These are phyloP conservation scores for Parafenestella ontariensis DNA, from an alignment of 2,329 filamentous ascomycete genomes.

Conservation along the genomic window DNA sequence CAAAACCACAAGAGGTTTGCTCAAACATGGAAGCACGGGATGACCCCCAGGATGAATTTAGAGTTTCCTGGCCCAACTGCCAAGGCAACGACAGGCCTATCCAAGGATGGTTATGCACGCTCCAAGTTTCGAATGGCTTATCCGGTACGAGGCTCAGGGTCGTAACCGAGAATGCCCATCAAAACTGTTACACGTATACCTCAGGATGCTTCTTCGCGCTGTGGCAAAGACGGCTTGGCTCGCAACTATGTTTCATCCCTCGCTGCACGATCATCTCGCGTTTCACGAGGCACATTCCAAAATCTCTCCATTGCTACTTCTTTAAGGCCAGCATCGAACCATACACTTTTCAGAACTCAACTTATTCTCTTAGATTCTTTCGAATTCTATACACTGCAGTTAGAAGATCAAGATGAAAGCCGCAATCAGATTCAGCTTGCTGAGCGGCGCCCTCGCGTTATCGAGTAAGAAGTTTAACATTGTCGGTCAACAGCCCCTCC, in stretches of 20 bases:
- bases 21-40: background rate
- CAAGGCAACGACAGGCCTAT: background rate
- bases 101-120: background rate
- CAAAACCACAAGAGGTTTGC: background rate
- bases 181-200: background rate
- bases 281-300: constrained; percentile 25
- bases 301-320: background rate
- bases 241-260: constrained; percentile 31
- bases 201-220: background rate
- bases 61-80: background rate
- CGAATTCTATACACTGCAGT: background rate
- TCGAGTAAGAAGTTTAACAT: constrained; percentile 27
- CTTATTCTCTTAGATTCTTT: background rate
- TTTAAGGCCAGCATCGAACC: background rate
- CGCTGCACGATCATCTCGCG: constrained; percentile 23
- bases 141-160: too few species aligned
- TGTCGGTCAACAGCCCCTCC: constrained; percentile 26
- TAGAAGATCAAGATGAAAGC: constrained; percentile 27
- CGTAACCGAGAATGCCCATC: background rate
- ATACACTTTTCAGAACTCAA: background rate
- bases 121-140: background rate
- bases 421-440: constrained; percentile 24
- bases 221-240: constrained; percentile 13
- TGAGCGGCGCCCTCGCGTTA: constrained; percentile 31
- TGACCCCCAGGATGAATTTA: background rate